A percentile compares a stretch with the other conserved stretches of the same genome.
phyloP scores from a whole-genome alignment of 139 green algal genomes.

The Chlorella sp. region DNA sequence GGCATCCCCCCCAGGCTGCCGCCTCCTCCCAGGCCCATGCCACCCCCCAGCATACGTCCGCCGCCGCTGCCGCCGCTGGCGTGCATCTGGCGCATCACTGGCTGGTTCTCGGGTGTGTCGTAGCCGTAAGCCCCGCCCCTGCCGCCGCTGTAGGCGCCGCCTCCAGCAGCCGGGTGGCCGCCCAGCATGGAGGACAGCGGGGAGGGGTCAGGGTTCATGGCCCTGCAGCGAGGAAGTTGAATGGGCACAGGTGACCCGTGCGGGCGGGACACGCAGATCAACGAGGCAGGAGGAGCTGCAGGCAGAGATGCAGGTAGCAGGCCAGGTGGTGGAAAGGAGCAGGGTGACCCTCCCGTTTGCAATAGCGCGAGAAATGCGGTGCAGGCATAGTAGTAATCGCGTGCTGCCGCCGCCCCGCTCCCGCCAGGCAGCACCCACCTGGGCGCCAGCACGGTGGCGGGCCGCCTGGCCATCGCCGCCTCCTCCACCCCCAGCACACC shows the following conservation, averaged over 20 bases:
- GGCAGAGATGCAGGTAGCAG: background rate
- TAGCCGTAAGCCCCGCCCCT: background rate
- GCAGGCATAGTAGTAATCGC: background rate
- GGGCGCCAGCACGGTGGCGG: background rate
- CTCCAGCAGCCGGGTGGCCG: background rate
- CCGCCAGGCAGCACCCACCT: background rate
- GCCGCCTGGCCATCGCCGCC: background rate
- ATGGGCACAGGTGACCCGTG: too few relatives aligned
- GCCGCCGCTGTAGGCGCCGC: background rate
- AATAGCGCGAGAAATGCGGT: too few relatives aligned
- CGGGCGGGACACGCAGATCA: too few relatives aligned
- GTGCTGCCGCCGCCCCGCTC: background rate
- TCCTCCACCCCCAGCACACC: background rate
- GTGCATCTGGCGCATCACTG: background rate
- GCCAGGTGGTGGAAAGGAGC: background rate
- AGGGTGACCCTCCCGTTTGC: background rate
- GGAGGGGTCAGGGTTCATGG: conserved; percentile 13
- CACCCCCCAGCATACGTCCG: background rate
- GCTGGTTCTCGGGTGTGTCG: conserved; percentile 12
- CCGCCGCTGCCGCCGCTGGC: background rate
- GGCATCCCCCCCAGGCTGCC: background rate
- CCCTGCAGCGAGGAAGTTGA: background rate
- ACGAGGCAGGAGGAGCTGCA: background rate
- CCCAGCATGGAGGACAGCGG: conserved; percentile 6
- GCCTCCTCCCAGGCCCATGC: background rate